Conservation (phyloP, 2,329 filamentous ascomycete genomes). For the Atkinsonella texensis region DNA sequence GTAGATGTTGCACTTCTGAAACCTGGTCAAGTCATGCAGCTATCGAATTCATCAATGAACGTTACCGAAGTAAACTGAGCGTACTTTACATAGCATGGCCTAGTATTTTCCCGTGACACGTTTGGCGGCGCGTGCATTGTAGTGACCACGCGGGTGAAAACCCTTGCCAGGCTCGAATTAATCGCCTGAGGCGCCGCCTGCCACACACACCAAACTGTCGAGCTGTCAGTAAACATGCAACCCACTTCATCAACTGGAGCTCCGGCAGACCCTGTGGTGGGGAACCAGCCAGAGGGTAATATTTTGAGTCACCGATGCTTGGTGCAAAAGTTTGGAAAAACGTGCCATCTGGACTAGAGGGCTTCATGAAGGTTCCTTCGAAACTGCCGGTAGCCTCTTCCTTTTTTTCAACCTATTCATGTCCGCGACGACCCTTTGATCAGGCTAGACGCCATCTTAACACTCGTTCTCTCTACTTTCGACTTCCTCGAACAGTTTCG, state of each 20-base stretch:
- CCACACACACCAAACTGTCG: neutral
- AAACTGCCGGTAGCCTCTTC: neutral
- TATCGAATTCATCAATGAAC: too few relatives aligned
- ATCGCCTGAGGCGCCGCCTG: neutral
- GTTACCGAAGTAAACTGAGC: too few relatives aligned
- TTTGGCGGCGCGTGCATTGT: too few relatives aligned
- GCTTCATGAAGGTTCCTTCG: conserved; percentile 4
- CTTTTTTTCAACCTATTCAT: neutral
- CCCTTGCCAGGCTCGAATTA: neutral
- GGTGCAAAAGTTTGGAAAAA: conserved; percentile 3
- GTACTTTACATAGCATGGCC: too few relatives aligned
- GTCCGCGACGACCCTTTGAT: conserved; percentile 1
- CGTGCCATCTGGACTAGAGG: neutral
- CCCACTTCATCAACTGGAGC: neutral
- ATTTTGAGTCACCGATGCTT: conserved; percentile 6
- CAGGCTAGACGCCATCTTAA: conserved; percentile 4
- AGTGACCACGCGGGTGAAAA: too few relatives aligned
- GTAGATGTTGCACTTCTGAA: too few relatives aligned
- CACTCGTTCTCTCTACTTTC: neutral
- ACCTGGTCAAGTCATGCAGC: too few relatives aligned
- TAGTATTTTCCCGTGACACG: too few relatives aligned
- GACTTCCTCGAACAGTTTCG: conserved; percentile 1
- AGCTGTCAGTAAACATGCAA: neutral
- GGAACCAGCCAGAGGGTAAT: neutral
- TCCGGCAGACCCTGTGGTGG: conserved; percentile 4